Evolutionary conservation across 192 early-diverging fungal species (phyloP), one percentile per base, ranked within the genome.

Genomic region (Geranomyces variabilis): DNA sequence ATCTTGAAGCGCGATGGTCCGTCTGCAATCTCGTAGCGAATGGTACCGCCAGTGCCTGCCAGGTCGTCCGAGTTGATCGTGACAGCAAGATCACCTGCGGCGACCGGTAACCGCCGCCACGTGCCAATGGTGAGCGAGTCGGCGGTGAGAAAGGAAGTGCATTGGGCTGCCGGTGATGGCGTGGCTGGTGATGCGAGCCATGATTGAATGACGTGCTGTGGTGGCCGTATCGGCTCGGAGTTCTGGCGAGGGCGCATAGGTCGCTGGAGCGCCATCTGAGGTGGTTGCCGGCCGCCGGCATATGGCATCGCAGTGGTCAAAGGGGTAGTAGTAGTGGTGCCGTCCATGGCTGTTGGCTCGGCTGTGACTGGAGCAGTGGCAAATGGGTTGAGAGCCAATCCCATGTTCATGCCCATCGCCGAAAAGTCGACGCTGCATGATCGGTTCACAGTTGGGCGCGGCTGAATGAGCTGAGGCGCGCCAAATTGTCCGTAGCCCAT

Each of bases 81-180:
- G 47, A 53, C 30, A 29, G 63, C 31, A 17, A 79, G 71, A 34
- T 79, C 78, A 21, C 60, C n/a, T 2, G 41, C 28, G 17, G 78
- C 66, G 3, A 67, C 56, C 6, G 73, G 44, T 8, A 73, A 64
- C 12, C 78, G 75, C 14, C 71, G 71, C 79, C 79, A 80, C 0
- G 67, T 62, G 41, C 79, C 79, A 61, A 80, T 78, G 29, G 59
- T 28, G 24, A 80, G 71, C 21, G 69, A 70, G 17, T 70, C 69
- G 43, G 69, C 69, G 10, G 57, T 61, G 22, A 70, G 34, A 12
- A 19, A 28, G 13, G 41, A 29, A 0, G 65, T 66, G 36, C 36
- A 3, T 41, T 41, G 36, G 10, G 36, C 3, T 3, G 26, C 15
- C 21, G 22, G 9, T 56, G 24, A 30, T 24, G 55, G 19, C 21